Percentiles rank a stretch among this genome's conserved stretches.
Evolutionary conservation across 331 rosid species (phyloP).

Genomic region (Prunus yedoensis): DNA sequence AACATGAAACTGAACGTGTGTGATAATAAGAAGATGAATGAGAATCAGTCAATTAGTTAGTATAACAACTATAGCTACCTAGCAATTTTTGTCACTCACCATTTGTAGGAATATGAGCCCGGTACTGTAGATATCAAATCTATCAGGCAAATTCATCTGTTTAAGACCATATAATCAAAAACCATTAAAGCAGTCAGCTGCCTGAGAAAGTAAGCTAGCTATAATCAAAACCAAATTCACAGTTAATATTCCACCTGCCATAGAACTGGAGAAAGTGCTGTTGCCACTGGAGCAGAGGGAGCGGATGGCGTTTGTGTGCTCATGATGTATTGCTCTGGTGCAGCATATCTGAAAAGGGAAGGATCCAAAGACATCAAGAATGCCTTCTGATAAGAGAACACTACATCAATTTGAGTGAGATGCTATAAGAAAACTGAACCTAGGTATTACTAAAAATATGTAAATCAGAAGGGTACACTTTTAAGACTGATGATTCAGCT

Average conservation of each 20-base stretch:
- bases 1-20: neutral
- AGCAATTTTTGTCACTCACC: constrained; percentile 53
- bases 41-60: neutral
- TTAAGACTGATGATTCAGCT: neutral
- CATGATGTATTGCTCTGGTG: constrained; percentile 98
- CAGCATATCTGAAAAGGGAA: constrained; percentile 70
- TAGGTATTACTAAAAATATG: neutral
- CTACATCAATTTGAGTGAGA: neutral
- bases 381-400: neutral
- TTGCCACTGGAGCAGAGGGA: constrained; percentile 92
- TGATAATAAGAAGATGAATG: neutral
- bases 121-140: constrained; percentile 90
- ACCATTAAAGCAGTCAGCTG: constrained; percentile 18
- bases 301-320: constrained; percentile 98
- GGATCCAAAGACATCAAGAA: neutral
- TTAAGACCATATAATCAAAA: constrained; percentile 33
- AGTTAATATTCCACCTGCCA: constrained; percentile 69
- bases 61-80: neutral
- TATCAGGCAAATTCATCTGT: constrained; percentile 92
- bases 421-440: constrained; percentile 1
- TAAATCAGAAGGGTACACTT: neutral
- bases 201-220: constrained; percentile 22
- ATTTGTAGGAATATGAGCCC: constrained; percentile 93
- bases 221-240: constrained; percentile 13
- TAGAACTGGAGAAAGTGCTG: constrained; percentile 94